Percentiles rank a stretch among this genome's conserved stretches.
These are phyloP conservation scores for Blastobotrys proliferans DNA, from an alignment of 1,139 yeast genomes.

Conservation along the genomic window DNA sequence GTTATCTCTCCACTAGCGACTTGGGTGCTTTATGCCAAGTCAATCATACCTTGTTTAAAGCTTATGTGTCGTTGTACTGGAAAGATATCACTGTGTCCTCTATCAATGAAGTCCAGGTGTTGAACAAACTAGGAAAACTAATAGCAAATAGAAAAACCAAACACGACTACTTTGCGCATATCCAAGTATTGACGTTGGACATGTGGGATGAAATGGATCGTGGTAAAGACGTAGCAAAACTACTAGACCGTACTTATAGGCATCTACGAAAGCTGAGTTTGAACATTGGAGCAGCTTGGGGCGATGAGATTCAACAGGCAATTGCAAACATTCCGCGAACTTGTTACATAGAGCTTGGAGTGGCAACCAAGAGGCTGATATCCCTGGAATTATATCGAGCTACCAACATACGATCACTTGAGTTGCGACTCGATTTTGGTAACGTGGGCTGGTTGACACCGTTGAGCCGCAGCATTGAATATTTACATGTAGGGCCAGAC, in stretches of 20 bases:
- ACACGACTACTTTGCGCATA: conserved; percentile 8
- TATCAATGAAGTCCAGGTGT: background rate
- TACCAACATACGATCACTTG: background rate
- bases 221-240: conserved; percentile 4
- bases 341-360: conserved; percentile 5
- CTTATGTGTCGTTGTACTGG: conserved; percentile 7
- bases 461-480: conserved; percentile 5
- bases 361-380: conserved; percentile 6
- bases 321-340: conserved; percentile 1
- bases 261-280: conserved; percentile 1
- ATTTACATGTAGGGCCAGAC: conserved; percentile 4
- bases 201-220: conserved; percentile 9
- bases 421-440: conserved; percentile 8
- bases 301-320: conserved; percentile 7
- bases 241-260: background rate
- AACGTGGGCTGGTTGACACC: conserved; percentile 11
- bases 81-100: background rate
- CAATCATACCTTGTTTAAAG: conserved; percentile 9
- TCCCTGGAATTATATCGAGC: conserved; percentile 7
- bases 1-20: conserved; percentile 2
- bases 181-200: conserved; percentile 3
- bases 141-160: background rate
- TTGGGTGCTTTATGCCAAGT: background rate
- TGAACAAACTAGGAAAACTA: conserved; percentile 4
- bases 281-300: conserved; percentile 13